A percentile compares a stretch with the other conserved stretches of the same genome.
phyloP scores from a whole-genome alignment of 257 asterid species.

The Gynochthodes officinalis region DNA sequence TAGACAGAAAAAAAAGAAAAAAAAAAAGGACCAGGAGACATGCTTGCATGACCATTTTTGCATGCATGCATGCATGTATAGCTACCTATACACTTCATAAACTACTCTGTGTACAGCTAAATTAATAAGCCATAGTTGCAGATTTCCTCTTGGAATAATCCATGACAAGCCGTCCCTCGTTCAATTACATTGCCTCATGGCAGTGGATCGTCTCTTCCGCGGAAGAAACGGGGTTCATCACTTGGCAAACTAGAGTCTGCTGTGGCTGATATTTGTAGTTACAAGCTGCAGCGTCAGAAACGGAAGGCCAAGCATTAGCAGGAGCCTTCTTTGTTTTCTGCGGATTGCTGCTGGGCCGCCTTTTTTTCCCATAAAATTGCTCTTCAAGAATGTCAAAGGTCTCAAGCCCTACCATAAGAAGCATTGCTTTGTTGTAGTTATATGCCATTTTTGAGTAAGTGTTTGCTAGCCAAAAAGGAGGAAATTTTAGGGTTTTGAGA shows the following conservation, averaged over 20 bases:
- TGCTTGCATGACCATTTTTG: no score
- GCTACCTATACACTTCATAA: no score
- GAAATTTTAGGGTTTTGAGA: not conserved
- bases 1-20: no score
- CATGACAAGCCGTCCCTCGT: slow-evolving; percentile 20
- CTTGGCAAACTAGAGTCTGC: slow-evolving; percentile 3
- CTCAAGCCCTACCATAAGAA: slow-evolving; percentile 25
- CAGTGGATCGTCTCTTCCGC: not conserved
- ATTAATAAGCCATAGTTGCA: slow-evolving; percentile 35
- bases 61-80: not conserved
- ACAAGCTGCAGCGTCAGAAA: not conserved
- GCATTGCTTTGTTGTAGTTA: slow-evolving; percentile 7
- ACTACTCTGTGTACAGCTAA: not conserved
- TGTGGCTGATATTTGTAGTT: slow-evolving; percentile 5
- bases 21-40: no score
- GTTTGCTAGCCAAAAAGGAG: not conserved
- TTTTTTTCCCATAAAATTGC: not conserved
- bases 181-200: slow-evolving; percentile 25
- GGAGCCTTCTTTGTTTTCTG: not conserved
- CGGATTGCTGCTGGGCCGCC: no score
- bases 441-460: slow-evolving; percentile 32
- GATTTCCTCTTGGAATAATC: slow-evolving; percentile 30
- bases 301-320: not conserved
- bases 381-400: slow-evolving; percentile 18
- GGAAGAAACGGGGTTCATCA: slow-evolving; percentile 8